Percentiles rank a stretch among this genome's conserved stretches.
These are phyloP conservation scores for Mycena latifolia DNA, from an alignment of 768 basidiomycete species.

Conservation along the genomic window DNA sequence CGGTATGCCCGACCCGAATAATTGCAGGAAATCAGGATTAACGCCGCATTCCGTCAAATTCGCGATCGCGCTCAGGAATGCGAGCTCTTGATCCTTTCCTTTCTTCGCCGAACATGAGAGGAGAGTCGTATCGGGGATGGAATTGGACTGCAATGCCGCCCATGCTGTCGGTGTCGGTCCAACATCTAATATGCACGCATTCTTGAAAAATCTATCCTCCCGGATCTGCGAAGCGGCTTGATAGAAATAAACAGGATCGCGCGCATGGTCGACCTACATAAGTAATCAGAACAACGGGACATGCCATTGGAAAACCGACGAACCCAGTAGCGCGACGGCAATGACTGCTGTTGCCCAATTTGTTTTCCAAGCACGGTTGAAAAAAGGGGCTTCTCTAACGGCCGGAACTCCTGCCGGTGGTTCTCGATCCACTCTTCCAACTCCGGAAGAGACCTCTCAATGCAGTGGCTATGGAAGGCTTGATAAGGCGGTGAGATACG, in stretches of 20 bases:
- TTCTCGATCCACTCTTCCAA: constrained; percentile 42
- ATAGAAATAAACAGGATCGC: constrained; percentile 46
- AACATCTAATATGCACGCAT: constrained; percentile 48
- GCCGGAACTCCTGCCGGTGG: constrained; percentile 34
- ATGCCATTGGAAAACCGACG: neutral
- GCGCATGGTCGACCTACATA: constrained; percentile 48
- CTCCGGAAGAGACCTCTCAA: constrained; percentile 40
- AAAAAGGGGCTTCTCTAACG: constrained; percentile 44
- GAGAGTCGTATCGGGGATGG: constrained; percentile 38
- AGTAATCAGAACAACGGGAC: neutral
- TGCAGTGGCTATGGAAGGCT: constrained; percentile 53
- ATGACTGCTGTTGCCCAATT: constrained; percentile 37
- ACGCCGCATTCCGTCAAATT: constrained; percentile 44
- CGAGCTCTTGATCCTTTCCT: constrained; percentile 47
- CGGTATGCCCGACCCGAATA: constrained; percentile 38
- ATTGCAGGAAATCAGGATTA: constrained; percentile 40
- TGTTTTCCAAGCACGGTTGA: constrained; percentile 46
- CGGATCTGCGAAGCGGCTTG: constrained; percentile 41
- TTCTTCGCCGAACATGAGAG: constrained; percentile 45
- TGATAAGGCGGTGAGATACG: neutral
- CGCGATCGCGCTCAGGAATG: constrained; percentile 45
- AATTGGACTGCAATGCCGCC: constrained; percentile 46
- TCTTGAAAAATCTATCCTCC: constrained; percentile 34
- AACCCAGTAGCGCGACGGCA: constrained; percentile 48
- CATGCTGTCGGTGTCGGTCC: constrained; percentile 50